Evolutionary conservation across 192 early-diverging fungal species (phyloP).

Genomic region (Coemansia sp.): DNA sequence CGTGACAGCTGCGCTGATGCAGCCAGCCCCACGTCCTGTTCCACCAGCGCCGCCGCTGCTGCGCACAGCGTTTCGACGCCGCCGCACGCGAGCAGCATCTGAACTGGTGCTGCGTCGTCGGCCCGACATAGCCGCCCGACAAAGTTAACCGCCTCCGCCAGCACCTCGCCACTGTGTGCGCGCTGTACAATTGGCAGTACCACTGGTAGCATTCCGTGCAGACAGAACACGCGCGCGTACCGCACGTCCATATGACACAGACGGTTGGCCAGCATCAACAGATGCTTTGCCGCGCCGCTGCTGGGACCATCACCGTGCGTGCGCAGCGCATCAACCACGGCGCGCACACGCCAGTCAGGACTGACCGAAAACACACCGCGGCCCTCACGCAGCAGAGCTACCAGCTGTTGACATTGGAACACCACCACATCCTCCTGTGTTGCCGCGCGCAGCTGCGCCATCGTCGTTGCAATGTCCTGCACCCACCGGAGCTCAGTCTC

Average conservation of each 20-base stretch:
- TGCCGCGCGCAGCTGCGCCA: conserved; percentile 28
- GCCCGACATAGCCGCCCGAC: conserved; percentile 36
- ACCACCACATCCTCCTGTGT: conserved; percentile 34
- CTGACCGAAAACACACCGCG: conserved; percentile 45
- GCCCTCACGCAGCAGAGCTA: conserved; percentile 43
- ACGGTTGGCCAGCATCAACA: conserved; percentile 42
- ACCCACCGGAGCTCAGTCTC: conserved; percentile 53
- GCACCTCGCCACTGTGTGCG: conserved; percentile 24
- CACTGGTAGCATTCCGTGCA: conserved; percentile 45
- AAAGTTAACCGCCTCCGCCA: conserved; percentile 37
- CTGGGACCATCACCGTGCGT: conserved; percentile 25
- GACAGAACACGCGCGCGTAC: conserved; percentile 38
- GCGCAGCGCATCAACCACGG: conserved; percentile 42
- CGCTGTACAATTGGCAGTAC: conserved; percentile 22
- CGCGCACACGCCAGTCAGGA: conserved; percentile 48
- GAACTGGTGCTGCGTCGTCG: conserved; percentile 34
- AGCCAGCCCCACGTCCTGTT: conserved; percentile 14
- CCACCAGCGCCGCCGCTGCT: conserved; percentile 18
- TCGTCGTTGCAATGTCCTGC: conserved; percentile 38
- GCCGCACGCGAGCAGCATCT: conserved; percentile 49
- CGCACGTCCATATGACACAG: conserved; percentile 45
- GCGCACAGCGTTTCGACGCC: conserved; percentile 42
- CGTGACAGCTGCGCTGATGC: conserved; percentile 39
- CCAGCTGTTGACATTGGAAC: conserved; percentile 42
- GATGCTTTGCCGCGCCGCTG: conserved; percentile 14